Base-by-base conservation (phyloP, 164 flowering plant genomes). In the Sextonia rubra region DNA sequence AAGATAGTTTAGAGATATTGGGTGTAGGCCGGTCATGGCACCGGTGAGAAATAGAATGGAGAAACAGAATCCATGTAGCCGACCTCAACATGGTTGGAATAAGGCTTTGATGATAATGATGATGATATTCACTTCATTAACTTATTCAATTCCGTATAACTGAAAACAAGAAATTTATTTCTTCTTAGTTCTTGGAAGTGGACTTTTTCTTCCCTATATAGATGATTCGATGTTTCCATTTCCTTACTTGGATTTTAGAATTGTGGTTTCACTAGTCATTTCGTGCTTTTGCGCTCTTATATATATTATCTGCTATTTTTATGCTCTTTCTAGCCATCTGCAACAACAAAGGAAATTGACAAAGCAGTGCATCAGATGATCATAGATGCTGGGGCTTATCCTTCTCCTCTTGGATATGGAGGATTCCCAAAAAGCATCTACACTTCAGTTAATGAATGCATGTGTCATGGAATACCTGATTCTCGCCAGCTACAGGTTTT, bases 381-480 rank as follows among this genome's bases (percentile, higher is more conserved):
- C 27, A 91, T 92, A 72, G 97, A 96, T 56, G 90, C 91, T 76
- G 98, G 98, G 62, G 99, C 98, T 77, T 96, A 96, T 81, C 99
- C 98, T 62, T 96, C 99, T 49, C 97, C 97, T 75, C 90, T 96
- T 75, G 99, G 97, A 58, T 90, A 96, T 80, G 98, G 99, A 44
- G 90, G 97, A 63, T 96, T 96, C 73, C 99, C 99, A 24, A 93
- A 93, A 82, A 93, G 99, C 81, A 97, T 93, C 0, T 96, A 94
- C 78, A 96, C 99, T 30, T 96, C 98, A 25, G 97, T 93, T 48
- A 96, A 96, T 81, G 99, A 96, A 75, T 96, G 98, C 85, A 87
- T 96, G 92, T 93, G 98, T 80, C 98, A 93, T 80, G 98, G 98
- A 72, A 90, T 96, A 79, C 99, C 98, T 52, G 98, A 93, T 80